Conservation (phyloP, 257 asterid genomes). For the Nicotiana paniculata region DNA sequence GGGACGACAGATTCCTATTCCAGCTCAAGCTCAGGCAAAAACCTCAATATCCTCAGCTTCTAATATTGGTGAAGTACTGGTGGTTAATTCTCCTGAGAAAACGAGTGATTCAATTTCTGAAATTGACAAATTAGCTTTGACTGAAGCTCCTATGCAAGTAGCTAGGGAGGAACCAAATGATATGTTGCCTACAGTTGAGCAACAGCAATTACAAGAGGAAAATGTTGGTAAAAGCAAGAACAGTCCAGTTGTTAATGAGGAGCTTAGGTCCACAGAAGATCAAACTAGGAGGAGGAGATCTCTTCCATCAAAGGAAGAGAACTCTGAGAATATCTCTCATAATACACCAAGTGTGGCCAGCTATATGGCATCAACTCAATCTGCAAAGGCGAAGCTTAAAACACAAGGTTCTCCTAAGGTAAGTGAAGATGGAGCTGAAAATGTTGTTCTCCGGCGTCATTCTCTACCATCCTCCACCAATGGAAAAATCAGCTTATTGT, state of each 20-base stretch:
- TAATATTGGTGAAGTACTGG: conserved; percentile 35
- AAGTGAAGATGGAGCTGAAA: conserved; percentile 52
- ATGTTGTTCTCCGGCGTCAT: conserved; percentile 57
- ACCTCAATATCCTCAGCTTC: conserved; percentile 21
- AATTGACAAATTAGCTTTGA: conserved; percentile 24
- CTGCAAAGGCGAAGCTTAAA: conserved; percentile 95
- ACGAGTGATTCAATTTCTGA: conserved; percentile 6
- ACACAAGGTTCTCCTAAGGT: conserved; percentile 57
- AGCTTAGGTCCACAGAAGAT: conserved; percentile 42
- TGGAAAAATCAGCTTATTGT: conserved; percentile 50
- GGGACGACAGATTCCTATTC: conserved; percentile 27
- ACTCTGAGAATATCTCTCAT: conserved; percentile 58
- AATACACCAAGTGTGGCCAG: conserved; percentile 71
- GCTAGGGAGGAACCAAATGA: conserved; percentile 35
- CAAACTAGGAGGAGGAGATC: conserved; percentile 62
- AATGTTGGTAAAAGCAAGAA: conserved; percentile 36
- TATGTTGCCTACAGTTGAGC: conserved; percentile 31
- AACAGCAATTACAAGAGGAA: conserved; percentile 22
- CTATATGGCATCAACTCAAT: conserved; percentile 88
- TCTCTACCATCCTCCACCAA: conserved; percentile 63
- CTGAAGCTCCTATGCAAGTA: conserved; percentile 18
- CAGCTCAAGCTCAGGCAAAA: background rate
- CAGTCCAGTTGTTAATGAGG: conserved; percentile 31
- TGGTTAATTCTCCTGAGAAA: conserved; percentile 11
- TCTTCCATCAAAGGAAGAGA: conserved; percentile 66